Base-by-base conservation (phyloP, 345 rosid genomes). In the Cardamine occulta region DNA sequence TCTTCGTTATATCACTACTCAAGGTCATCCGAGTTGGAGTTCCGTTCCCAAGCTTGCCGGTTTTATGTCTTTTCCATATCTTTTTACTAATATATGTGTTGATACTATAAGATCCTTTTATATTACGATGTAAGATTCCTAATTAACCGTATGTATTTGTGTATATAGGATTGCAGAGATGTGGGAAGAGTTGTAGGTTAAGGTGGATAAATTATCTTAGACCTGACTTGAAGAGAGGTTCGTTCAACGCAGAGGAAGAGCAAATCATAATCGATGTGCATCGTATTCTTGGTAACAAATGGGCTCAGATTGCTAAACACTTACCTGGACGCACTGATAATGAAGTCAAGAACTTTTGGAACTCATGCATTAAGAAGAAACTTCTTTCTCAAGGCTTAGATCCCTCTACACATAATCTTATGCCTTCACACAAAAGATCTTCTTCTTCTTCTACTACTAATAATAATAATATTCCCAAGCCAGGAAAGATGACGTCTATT, bases 1-100 rank as follows among this genome's bases (percentile, higher is more conserved):
- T 58, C 74, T 85, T 64, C 82, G 80, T 47, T 80, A 86, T 65
- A 85, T 87, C 81, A 86, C 91, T 45, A 23, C 83, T 55, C 79
- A 84, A 55, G 95, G 91, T 67, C 91, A 89, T 82, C 87, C 90
- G 8, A 84, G 88, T 68, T 89, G 95, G 95, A 89, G 95, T 59
- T 85, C 88, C n/a, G 88, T 89, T 79, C 91, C 95, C 10, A 87
- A 82, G 80, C 88, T 82, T 68, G 90, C 95, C 15, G 91, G 89
- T 88, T 74, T 49, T 15, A 13, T 49, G 49, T 37, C 66, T 48
- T 47, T 35, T 35, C 40, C 72, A 31, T 45, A 17, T 29, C 11
- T 17, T 7, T 53, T 28, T 68, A 47, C 13, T 40, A 10, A 23
- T 10, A 23, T 39, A 9, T 68, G 14, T 42, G 2, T 31, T 31